phyloP scores from a whole-genome alignment of 768 basidiomycete genomes.

The Chalciporus sphaerocephalus region DNA sequence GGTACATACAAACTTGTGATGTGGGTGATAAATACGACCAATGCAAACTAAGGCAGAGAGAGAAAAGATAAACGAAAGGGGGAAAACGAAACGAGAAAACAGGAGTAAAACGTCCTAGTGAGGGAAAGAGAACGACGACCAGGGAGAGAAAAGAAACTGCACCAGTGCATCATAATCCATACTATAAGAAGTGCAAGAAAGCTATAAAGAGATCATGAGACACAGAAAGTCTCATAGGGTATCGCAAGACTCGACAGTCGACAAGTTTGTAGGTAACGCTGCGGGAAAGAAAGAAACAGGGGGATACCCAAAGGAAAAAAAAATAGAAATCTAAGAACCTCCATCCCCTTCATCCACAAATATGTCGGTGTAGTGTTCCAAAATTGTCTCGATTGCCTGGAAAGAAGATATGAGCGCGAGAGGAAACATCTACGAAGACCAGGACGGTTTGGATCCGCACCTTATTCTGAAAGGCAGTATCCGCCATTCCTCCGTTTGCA shows the following conservation, averaged over 20 bases:
- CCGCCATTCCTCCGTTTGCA: conserved; percentile 55
- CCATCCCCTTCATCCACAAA: conserved; percentile 85
- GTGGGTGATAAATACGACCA: conserved; percentile 18
- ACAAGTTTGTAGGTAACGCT: background rate
- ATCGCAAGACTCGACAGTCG: conserved; percentile 24
- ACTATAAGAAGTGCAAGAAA: background rate
- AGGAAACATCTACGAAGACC: background rate
- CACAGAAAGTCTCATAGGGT: conserved; percentile 18
- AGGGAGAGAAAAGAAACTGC: background rate
- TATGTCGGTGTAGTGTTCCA: conserved; percentile 92
- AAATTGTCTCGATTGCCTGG: conserved; percentile 91
- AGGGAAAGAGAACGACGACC: too few species aligned
- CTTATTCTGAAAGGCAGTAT: conserved; percentile 69
- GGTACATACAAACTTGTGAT: conserved; percentile 19
- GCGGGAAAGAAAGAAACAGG: background rate
- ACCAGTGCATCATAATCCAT: conserved; percentile 4
- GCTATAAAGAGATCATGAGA: conserved; percentile 12
- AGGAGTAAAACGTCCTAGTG: too few species aligned
- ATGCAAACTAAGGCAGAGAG: background rate
- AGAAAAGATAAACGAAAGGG: background rate
- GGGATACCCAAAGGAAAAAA: background rate
- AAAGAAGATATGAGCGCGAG: conserved; percentile 9
- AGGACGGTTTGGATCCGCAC: conserved; percentile 32
- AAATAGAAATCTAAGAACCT: conserved; percentile 19
- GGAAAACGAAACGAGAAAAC: background rate